These are phyloP conservation scores for Plasmodium malariae DNA, from an alignment of 169 alveolate genomes.

Conservation along the genomic window DNA sequence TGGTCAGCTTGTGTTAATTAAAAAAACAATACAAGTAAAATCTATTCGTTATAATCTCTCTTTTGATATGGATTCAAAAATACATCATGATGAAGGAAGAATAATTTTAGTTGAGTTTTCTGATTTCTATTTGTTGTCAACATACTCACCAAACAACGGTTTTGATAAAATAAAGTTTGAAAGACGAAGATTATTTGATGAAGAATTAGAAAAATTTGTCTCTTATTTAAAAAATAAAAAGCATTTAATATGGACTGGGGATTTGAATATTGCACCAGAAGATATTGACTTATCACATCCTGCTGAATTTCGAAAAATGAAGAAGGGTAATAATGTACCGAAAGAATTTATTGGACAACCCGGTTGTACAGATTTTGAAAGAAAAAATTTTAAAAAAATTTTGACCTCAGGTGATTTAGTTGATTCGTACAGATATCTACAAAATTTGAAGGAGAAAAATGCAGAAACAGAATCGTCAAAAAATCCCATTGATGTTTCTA, in stretches of 20 bases:
- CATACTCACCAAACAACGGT: constrained; percentile 73
- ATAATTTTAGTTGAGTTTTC: constrained; percentile 30
- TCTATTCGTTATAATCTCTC: constrained; percentile 40
- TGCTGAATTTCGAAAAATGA: constrained; percentile 66
- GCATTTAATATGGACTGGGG: constrained; percentile 69
- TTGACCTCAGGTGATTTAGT: constrained; percentile 39
- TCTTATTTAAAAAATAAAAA: constrained; percentile 14
- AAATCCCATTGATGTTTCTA: too few relatives aligned
- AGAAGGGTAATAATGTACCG: constrained; percentile 70
- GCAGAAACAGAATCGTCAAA: not conserved
- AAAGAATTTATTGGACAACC: constrained; percentile 73
- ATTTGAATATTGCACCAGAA: constrained; percentile 73
- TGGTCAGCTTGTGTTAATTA: constrained; percentile 55
- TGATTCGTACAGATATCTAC: constrained; percentile 53
- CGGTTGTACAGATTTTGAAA: constrained; percentile 71
- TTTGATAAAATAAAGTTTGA: constrained; percentile 39
- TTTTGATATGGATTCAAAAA: constrained; percentile 30
- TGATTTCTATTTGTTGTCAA: constrained; percentile 35
- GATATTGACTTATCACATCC: constrained; percentile 70
- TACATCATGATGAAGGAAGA: constrained; percentile 70
- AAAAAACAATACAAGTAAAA: constrained; percentile 31
- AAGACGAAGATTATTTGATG: constrained; percentile 65
- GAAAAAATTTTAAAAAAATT: constrained; percentile 51
- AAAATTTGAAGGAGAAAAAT: not conserved
- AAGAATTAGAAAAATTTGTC: constrained; percentile 42